Percentiles rank a stretch among this genome's conserved stretches.
Conservation (phyloP, 345 rosid species). For the Excoecaria cochinchinensis region DNA sequence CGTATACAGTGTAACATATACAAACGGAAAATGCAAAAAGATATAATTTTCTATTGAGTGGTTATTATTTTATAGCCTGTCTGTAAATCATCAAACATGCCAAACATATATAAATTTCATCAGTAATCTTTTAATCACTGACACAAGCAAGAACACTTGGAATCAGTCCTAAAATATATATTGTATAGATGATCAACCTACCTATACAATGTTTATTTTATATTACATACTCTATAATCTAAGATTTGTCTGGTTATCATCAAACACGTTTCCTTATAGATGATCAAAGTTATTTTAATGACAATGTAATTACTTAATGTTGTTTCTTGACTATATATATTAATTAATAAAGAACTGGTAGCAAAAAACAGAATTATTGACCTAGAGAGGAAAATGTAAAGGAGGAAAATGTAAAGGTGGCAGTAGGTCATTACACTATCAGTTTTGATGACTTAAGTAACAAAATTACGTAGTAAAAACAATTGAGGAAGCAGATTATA, state of each 20-base stretch:
- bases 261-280: constrained; percentile 24
- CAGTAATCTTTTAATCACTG: neutral
- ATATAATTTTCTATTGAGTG: no score
- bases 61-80: neutral
- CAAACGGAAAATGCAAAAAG: no score
- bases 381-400: no score
- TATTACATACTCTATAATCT: neutral
- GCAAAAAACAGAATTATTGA: neutral
- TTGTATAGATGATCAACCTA: neutral
- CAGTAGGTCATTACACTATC: neutral
- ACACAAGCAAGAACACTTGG: constrained; percentile 1
- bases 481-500: neutral
- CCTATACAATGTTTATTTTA: neutral
- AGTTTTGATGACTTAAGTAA: neutral
- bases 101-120: neutral
- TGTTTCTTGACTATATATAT: neutral
- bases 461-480: neutral
- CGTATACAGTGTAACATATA: no score
- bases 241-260: constrained; percentile 20
- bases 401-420: neutral
- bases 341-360: neutral
- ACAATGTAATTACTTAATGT: neutral
- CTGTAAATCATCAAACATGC: constrained; percentile 3
- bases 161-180: neutral
- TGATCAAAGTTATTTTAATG: constrained; percentile 7